These are phyloP conservation scores for Articulospora tetracladia DNA, from an alignment of 495 filamentous ascomycete genomes.

Conservation along the genomic window DNA sequence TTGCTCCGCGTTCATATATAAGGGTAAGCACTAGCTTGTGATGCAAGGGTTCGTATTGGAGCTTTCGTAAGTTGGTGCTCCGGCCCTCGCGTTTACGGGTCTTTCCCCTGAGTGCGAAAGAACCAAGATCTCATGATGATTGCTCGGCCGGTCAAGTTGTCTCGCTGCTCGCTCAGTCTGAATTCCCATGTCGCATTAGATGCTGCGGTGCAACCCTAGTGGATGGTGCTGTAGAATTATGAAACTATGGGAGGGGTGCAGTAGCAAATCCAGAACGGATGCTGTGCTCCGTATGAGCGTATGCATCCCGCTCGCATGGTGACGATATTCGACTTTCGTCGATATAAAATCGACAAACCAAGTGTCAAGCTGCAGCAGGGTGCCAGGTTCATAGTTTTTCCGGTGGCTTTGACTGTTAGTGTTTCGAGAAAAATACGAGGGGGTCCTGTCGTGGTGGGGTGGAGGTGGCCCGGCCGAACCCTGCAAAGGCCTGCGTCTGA, in stretches of 20 bases:
- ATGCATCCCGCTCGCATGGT: constrained; percentile 4
- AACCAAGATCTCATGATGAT: neutral
- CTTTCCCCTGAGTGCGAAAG: neutral
- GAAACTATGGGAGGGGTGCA: neutral
- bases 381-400: neutral
- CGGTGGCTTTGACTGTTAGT: neutral
- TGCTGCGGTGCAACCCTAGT: neutral
- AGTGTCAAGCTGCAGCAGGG: neutral
- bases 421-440: neutral
- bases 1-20: neutral
- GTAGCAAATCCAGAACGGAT: neutral
- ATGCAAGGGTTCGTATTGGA: neutral
- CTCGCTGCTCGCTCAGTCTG: neutral
- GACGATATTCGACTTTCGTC: neutral
- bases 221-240: neutral
- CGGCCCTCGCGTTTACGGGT: neutral
- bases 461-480: too few relatives aligned
- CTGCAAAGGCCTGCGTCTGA: too few relatives aligned
- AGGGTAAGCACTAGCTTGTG: neutral
- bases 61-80: neutral
- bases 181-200: neutral
- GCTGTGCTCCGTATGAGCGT: neutral
- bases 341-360: neutral
- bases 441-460: neutral
- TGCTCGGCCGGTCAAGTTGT: neutral